phyloP scores from a whole-genome alignment of 805 yeast species.

The Candida taoyuanica region DNA sequence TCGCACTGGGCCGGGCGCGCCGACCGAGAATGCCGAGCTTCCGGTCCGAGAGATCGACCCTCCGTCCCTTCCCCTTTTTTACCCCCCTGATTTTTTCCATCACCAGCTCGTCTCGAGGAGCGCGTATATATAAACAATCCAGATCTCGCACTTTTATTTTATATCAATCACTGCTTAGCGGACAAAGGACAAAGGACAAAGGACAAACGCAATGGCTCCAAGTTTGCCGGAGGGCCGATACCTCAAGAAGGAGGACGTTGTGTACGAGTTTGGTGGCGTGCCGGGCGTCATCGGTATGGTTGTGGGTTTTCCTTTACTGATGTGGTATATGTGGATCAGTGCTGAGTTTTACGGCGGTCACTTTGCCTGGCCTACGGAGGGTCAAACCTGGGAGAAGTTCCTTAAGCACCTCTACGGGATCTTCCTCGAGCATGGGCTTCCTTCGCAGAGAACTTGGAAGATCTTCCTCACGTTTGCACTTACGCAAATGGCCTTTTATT shows the following conservation, averaged over 20 bases:
- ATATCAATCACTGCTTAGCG: not conserved
- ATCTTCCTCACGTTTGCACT: constrained; percentile 67
- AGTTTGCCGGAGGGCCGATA: constrained; percentile 29
- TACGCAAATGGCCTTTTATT: constrained; percentile 69
- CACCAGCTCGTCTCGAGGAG: too few relatives aligned
- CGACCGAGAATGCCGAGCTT: too few relatives aligned
- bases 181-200: not conserved
- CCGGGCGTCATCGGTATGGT: constrained; percentile 88
- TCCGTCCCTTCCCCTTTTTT: too few relatives aligned
- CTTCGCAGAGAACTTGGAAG: constrained; percentile 57
- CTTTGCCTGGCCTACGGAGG: constrained; percentile 62
- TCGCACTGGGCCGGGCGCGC: too few relatives aligned
- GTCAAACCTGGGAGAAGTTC: constrained; percentile 45
- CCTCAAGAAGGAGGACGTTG: constrained; percentile 48
- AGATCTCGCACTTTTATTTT: too few relatives aligned
- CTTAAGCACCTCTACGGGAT: constrained; percentile 38
- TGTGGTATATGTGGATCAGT: constrained; percentile 96
- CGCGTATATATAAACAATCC: not conserved
- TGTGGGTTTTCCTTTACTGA: constrained; percentile 84
- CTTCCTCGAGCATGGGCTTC: constrained; percentile 51
- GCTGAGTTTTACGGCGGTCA: constrained; percentile 74
- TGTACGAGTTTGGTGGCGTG: constrained; percentile 93
- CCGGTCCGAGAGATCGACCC: not conserved
- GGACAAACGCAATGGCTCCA: constrained; percentile 5
- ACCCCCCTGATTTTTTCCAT: too few relatives aligned